phyloP scores from a whole-genome alignment of 768 basidiomycete species.

The Artomyces pyxidatus region DNA sequence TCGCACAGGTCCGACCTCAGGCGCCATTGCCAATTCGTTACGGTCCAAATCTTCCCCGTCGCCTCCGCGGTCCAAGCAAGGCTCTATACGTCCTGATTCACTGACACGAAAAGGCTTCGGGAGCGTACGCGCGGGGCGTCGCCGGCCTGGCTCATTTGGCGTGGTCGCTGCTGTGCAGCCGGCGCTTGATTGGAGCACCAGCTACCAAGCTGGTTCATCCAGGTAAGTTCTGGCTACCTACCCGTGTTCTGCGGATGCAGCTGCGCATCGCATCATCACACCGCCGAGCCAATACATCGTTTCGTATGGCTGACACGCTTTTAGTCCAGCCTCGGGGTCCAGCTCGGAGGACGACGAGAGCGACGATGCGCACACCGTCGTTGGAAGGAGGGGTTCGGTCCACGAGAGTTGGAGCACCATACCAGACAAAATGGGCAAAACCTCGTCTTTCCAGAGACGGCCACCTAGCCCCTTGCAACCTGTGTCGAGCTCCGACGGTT shows the following conservation, averaged over 20 bases:
- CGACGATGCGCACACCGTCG: constrained; percentile 28
- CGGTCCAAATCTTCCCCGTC: too few species aligned
- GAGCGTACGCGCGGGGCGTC: constrained; percentile 27
- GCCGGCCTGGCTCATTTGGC: constrained; percentile 21
- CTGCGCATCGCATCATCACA: neutral
- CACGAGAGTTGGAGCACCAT: constrained; percentile 3
- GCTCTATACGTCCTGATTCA: constrained; percentile 41
- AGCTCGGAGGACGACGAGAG: constrained; percentile 53
- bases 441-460: neutral
- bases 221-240: constrained; percentile 37
- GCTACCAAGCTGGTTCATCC: constrained; percentile 81
- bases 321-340: constrained; percentile 40
- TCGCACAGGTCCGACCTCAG: too few species aligned
- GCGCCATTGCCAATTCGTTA: too few species aligned
- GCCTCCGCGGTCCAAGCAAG: constrained; percentile 51
- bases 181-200: constrained; percentile 68
- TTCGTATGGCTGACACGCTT: neutral
- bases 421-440: neutral
- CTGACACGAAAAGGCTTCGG: constrained; percentile 30
- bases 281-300: neutral
- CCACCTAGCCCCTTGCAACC: constrained; percentile 6
- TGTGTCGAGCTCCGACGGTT: constrained; percentile 28
- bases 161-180: constrained; percentile 17
- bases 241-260: neutral
- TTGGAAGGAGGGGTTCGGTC: constrained; percentile 4